These are phyloP conservation scores for Mycena metata DNA, from an alignment of 768 basidiomycete genomes.

Conservation along the genomic window DNA sequence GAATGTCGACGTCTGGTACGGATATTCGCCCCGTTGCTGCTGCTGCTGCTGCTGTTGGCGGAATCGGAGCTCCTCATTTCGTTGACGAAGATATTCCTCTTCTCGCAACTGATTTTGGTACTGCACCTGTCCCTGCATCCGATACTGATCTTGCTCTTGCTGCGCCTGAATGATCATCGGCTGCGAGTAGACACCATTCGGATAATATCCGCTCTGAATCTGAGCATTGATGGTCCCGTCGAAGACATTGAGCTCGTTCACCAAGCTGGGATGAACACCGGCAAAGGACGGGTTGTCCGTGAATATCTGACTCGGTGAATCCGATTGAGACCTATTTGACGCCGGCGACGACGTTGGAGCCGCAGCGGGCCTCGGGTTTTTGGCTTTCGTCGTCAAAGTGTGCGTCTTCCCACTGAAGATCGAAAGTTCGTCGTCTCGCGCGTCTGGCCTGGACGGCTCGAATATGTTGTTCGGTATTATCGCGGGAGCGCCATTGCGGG, in stretches of 20 bases:
- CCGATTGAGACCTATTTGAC: constrained; percentile 46
- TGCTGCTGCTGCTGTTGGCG: constrained; percentile 41
- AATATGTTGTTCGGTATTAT: constrained; percentile 71
- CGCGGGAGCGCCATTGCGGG: constrained; percentile 60
- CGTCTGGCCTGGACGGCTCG: constrained; percentile 58
- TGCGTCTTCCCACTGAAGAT: constrained; percentile 85
- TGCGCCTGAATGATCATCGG: constrained; percentile 43
- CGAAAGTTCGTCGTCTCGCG: constrained; percentile 75
- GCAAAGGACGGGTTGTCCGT: constrained; percentile 58
- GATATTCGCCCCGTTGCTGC: constrained; percentile 40
- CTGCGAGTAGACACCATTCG: constrained; percentile 51
- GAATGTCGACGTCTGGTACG: constrained; percentile 30
- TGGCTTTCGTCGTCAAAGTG: constrained; percentile 66
- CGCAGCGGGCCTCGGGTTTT: constrained; percentile 33
- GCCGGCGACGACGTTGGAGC: constrained; percentile 31
- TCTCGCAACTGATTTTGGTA: constrained; percentile 47
- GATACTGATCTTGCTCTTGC: constrained; percentile 43
- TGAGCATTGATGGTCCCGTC: constrained; percentile 67
- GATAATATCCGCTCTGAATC: constrained; percentile 60
- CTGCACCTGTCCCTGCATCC: constrained; percentile 41
- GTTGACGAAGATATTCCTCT: constrained; percentile 45
- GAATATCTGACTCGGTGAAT: constrained; percentile 49
- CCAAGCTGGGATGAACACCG: constrained; percentile 67
- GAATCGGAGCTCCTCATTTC: constrained; percentile 38
- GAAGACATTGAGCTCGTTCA: constrained; percentile 68